These are phyloP conservation scores for Rhizomucor miehei DNA, from an alignment of 371 early-diverging fungal genomes.

Conservation along the genomic window DNA sequence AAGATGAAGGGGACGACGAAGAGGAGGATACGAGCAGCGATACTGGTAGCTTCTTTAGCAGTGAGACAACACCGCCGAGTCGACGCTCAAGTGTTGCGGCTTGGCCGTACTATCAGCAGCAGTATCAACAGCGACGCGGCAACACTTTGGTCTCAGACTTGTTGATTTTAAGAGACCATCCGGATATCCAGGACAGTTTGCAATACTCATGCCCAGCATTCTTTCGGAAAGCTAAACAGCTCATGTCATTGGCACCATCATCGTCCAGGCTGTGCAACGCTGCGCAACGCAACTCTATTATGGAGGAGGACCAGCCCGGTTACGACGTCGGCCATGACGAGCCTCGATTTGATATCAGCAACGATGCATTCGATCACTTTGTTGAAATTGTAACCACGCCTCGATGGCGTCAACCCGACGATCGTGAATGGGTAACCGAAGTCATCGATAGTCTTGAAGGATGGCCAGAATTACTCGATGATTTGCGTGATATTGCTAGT, in stretches of 20 bases:
- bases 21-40: slow-evolving; percentile 8
- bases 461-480: slow-evolving; percentile 40
- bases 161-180: slow-evolving; percentile 26
- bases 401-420: slow-evolving; percentile 41
- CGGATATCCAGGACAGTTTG: slow-evolving; percentile 28
- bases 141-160: not conserved
- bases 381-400: slow-evolving; percentile 23
- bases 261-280: slow-evolving; percentile 21
- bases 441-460: slow-evolving; percentile 30
- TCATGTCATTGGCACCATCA: slow-evolving; percentile 26
- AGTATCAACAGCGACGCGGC: not conserved
- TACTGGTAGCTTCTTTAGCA: not conserved
- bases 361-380: slow-evolving; percentile 18
- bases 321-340: slow-evolving; percentile 16
- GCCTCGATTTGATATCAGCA: slow-evolving; percentile 5
- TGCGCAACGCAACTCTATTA: slow-evolving; percentile 34
- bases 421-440: slow-evolving; percentile 30
- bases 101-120: not conserved
- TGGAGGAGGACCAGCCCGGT: slow-evolving; percentile 24
- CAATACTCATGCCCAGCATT: slow-evolving; percentile 27
- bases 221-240: slow-evolving; percentile 36
- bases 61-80: not conserved
- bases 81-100: not conserved
- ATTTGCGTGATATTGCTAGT: slow-evolving; percentile 21
- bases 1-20: slow-evolving; percentile 16